Conservation (phyloP, 2,329 filamentous ascomycete species). For the Diaporthe citriasiana region DNA sequence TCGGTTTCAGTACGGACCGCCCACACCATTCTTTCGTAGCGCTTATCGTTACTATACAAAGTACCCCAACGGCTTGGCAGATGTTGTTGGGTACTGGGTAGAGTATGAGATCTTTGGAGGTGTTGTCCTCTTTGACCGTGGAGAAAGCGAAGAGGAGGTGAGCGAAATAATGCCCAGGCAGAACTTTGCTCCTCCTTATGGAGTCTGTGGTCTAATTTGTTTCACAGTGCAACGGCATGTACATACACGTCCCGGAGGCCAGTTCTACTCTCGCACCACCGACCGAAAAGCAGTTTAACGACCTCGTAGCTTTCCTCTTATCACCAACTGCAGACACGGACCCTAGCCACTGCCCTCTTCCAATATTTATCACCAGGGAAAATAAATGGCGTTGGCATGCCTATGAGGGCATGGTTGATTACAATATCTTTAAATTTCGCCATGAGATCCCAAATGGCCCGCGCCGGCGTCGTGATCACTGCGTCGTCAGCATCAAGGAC, state of each 20-base stretch:
- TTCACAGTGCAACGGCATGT: conserved; percentile 28
- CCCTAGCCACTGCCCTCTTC: conserved; percentile 15
- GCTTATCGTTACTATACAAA: conserved; percentile 48
- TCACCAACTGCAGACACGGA: conserved; percentile 3
- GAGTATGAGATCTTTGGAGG: conserved; percentile 49
- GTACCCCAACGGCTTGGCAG: conserved; percentile 49
- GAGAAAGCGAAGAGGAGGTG: conserved; percentile 14
- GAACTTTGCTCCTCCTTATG: not conserved
- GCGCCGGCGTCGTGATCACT: not conserved
- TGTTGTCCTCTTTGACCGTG: conserved; percentile 45
- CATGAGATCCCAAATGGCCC: not conserved
- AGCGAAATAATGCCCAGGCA: not conserved
- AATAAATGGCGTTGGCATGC: conserved; percentile 27
- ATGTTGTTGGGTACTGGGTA: conserved; percentile 50
- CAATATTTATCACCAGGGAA: not conserved
- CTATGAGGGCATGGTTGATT: conserved; percentile 10
- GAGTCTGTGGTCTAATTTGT: not conserved
- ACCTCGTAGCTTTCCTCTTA: conserved; percentile 15
- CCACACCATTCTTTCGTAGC: conserved; percentile 49
- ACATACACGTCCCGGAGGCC: not conserved
- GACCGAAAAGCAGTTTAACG: conserved; percentile 19
- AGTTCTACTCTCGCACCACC: conserved; percentile 22
- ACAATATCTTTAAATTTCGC: conserved; percentile 25
- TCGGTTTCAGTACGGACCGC: conserved; percentile 34
- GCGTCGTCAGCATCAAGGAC: not conserved